Evolutionary conservation across 495 filamentous ascomycete genomes (phyloP).

Genomic region (Lepraria neglecta): DNA sequence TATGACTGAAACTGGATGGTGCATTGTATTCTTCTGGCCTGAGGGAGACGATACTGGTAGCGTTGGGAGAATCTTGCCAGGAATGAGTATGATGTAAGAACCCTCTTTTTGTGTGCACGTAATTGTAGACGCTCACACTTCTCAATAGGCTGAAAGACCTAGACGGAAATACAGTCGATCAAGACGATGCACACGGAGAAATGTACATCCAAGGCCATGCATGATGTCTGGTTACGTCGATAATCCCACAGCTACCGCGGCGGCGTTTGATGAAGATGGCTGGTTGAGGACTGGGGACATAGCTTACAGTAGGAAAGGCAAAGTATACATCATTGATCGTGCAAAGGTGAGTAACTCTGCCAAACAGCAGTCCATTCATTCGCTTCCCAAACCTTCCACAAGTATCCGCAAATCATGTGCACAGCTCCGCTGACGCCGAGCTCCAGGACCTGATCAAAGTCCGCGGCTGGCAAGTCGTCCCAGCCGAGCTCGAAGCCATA

Average conservation of each 20-base stretch:
- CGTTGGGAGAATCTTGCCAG: constrained; percentile 35
- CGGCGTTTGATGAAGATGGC: constrained; percentile 40
- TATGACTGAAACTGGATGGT: constrained; percentile 44
- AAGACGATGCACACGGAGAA: constrained; percentile 45
- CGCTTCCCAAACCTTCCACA: neutral
- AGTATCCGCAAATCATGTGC: constrained; percentile 23
- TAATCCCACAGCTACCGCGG: constrained; percentile 27
- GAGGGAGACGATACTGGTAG: constrained; percentile 39
- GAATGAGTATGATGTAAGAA: constrained; percentile 33
- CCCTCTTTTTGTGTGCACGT: constrained; percentile 1
- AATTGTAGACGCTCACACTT: neutral
- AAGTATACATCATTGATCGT: constrained; percentile 68
- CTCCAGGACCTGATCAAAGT: constrained; percentile 72
- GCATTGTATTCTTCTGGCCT: constrained; percentile 40
- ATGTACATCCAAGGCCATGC: constrained; percentile 41
- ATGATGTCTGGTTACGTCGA: constrained; percentile 36
- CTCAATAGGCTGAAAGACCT: constrained; percentile 41
- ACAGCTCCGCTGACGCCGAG: constrained; percentile 24
- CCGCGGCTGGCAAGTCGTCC: constrained; percentile 77
- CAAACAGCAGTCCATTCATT: constrained; percentile 25
- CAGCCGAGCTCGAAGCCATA: constrained; percentile 73
- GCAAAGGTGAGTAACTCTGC: constrained; percentile 44
- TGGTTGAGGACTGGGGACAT: constrained; percentile 76
- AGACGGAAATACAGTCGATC: constrained; percentile 44
- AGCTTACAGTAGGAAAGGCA: constrained; percentile 51